phyloP scores from a whole-genome alignment of 2,329 filamentous ascomycete species.

The Monosporascus sp. region DNA sequence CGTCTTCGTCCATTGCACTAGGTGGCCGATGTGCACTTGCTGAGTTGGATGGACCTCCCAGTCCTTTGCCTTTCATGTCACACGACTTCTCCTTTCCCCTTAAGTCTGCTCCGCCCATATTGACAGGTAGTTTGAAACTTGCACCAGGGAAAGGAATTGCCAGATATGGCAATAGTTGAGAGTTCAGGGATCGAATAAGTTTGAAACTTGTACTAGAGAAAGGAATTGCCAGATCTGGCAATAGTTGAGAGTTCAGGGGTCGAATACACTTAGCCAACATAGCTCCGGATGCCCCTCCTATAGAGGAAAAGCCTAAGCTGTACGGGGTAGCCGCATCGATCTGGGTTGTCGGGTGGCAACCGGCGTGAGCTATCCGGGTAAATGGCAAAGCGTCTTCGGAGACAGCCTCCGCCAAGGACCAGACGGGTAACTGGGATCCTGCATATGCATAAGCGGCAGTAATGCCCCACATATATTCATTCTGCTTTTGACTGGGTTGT shows the following conservation, averaged over 20 bases:
- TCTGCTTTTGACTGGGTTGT: too few relatives aligned
- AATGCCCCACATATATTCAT: background rate
- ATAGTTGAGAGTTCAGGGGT: background rate
- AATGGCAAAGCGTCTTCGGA: conserved; percentile 20
- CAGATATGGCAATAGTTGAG: background rate
- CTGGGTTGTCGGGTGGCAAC: background rate
- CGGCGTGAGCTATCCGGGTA: conserved; percentile 14
- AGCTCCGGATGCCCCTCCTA: background rate
- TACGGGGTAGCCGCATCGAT: background rate
- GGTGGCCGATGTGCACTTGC: background rate
- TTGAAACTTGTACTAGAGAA: background rate
- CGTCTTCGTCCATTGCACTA: background rate
- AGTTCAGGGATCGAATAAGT: background rate
- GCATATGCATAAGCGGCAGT: background rate
- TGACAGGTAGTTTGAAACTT: background rate
- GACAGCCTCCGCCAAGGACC: conserved; percentile 18
- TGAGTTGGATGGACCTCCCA: background rate
- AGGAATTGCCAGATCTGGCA: background rate
- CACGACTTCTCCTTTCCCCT: background rate
- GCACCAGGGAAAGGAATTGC: background rate
- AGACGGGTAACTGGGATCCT: conserved; percentile 8
- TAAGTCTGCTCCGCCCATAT: background rate
- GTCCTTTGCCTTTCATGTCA: background rate
- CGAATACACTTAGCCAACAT: background rate
- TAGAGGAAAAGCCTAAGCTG: background rate